Conservation (phyloP, 1,139 yeast species). For the Candida dubliniensis region DNA sequence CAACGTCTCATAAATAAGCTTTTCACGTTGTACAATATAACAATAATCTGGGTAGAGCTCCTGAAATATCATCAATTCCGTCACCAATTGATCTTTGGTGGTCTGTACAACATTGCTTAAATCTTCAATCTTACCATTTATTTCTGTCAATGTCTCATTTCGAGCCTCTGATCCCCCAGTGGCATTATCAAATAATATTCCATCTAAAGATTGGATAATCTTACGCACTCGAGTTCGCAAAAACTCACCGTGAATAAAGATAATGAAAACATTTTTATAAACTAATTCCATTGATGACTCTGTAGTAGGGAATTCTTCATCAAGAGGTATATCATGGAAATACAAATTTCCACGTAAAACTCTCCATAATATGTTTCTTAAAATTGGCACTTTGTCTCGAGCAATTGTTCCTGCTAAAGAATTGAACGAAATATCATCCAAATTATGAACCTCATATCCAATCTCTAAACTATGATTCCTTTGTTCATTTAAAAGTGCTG, state of each 20-base stretch:
- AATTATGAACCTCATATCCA: conserved; percentile 24
- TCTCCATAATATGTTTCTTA: conserved; percentile 57
- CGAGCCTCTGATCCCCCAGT: conserved; percentile 56
- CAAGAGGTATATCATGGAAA: conserved; percentile 49
- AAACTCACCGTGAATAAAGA: conserved; percentile 84
- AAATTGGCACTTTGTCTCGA: conserved; percentile 42
- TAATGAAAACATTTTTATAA: conserved; percentile 74
- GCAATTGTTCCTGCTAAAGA: conserved; percentile 53
- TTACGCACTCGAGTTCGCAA: conserved; percentile 66
- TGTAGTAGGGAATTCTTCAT: conserved; percentile 31
- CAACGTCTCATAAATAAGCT: conserved; percentile 69
- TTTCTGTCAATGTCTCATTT: conserved; percentile 55
- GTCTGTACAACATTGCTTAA: conserved; percentile 59
- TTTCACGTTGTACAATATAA: conserved; percentile 63
- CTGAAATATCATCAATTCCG: conserved; percentile 74
- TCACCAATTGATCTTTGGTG: conserved; percentile 66
- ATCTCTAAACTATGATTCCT: conserved; percentile 29
- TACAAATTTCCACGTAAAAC: conserved; percentile 54
- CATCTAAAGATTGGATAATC: conserved; percentile 84
- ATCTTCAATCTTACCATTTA: conserved; percentile 54
- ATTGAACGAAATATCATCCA: conserved; percentile 53
- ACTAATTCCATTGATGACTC: conserved; percentile 48
- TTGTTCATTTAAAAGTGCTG: conserved; percentile 31
- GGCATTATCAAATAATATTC: conserved; percentile 64
- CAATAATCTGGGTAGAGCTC: conserved; percentile 42